Base-by-base conservation (phyloP, 257 asterid species). In the Dorcoceras hygrometricum region DNA sequence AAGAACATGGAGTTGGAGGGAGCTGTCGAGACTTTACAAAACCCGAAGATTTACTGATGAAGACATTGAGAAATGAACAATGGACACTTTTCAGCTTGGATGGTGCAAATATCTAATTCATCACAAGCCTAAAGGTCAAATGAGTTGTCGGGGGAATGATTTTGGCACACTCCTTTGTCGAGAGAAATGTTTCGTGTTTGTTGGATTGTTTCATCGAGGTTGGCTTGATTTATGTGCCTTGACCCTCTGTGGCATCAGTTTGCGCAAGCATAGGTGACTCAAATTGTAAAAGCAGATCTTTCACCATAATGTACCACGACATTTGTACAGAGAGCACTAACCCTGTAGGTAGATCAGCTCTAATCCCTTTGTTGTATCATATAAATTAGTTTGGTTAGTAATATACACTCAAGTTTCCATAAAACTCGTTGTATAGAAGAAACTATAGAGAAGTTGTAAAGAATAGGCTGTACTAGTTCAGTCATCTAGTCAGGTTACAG, bases 281-380 rank as follows among this genome's bases (percentile, higher is more conserved):
- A 68, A 70, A 72, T 57, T 65, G 80, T 64, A 64, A 12, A 75
- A 73, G 81, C 68, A 8, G 63, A 57, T 70, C 31, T 46, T 12
- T 43, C 22, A 66, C n/a, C 54, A 51, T 76, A 76, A 78, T 81
- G 75, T 75, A 61, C 28, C 68, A 66, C 46, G 75, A 77, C 61
- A 67, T 71, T 61, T 89, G 90, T 85, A 87, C 83, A 87, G 76
- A 80, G 54, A 16, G 70, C 79, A 63, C 85, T 79, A 83, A 80
- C 86, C 80, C 59, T 80, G 83, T 78, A 76, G 67, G 62, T 76
- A 86, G 84, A 63, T 75, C 60, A 57, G 71, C 89, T 72, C 78
- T 74, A 73, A 80, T 79, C 80, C 79, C 8, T 79, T 89, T 67
- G 76, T 74, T 85, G 89, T 85, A 83, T 76, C 75, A 78, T 85